These are phyloP conservation scores for Kitagawia praeruptora DNA, from an alignment of 129 eudicot species.

Conservation along the genomic window DNA sequence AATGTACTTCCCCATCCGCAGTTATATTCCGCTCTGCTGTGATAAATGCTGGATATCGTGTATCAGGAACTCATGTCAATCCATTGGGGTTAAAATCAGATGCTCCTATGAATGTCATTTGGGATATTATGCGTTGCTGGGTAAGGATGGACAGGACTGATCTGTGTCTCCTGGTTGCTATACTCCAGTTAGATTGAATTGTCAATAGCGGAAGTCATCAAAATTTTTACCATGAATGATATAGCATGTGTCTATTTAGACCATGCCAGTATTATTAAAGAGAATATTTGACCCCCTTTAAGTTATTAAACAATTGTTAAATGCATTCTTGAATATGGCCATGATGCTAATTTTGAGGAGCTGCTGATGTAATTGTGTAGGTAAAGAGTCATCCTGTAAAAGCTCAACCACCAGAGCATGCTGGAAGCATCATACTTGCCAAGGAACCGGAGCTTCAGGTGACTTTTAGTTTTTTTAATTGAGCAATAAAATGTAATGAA, in stretches of 20 bases:
- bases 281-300: neutral
- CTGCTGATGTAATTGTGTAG: constrained; percentile 25
- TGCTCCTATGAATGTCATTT: constrained; percentile 94
- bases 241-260: neutral
- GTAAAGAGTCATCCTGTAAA: constrained; percentile 87
- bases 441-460: constrained; percentile 89
- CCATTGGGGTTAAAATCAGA: constrained; percentile 87
- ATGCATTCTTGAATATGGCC: neutral
- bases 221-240: neutral
- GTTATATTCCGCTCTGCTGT: constrained; percentile 89
- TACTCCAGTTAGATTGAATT: neutral
- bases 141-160: constrained; percentile 29
- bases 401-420: constrained; percentile 72
- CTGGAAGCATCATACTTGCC: constrained; percentile 81
- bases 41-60: constrained; percentile 90
- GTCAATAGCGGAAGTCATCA: neutral
- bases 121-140: constrained; percentile 99
- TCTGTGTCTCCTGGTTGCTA: neutral
- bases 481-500: neutral
- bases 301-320: neutral
- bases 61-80: constrained; percentile 90
- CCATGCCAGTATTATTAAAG: neutral
- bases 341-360: neutral
- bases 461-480: neutral
- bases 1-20: constrained; percentile 94